Evolutionary conservation across 768 basidiomycete species (phyloP).

Genomic region (Tricholoma saponaceum): DNA sequence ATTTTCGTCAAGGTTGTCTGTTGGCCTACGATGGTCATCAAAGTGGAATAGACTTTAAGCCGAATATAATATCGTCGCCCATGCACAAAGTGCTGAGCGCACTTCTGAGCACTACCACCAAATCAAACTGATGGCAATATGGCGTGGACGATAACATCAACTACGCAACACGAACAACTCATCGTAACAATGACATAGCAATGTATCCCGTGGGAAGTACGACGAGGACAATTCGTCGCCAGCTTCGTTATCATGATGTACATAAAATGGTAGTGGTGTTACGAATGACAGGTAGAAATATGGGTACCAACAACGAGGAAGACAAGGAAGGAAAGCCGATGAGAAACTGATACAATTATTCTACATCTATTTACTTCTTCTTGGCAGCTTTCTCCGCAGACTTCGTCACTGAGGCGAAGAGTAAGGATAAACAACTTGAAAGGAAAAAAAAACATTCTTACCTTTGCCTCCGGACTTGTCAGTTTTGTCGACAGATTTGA

Average conservation of each 20-base stretch:
- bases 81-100: too few relatives aligned
- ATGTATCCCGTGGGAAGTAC: neutral
- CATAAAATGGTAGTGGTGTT: constrained; percentile 30
- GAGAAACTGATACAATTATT: constrained; percentile 60
- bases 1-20: too few relatives aligned
- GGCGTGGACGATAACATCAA: too few relatives aligned
- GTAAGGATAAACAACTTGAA: constrained; percentile 1
- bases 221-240: constrained; percentile 10
- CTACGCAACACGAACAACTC: too few relatives aligned
- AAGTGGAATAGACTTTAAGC: too few relatives aligned
- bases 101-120: too few relatives aligned
- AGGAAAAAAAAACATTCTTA: constrained; percentile 27
- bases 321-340: constrained; percentile 42
- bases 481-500: constrained; percentile 96
- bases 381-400: constrained; percentile 94
- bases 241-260: constrained; percentile 45
- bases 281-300: constrained; percentile 28
- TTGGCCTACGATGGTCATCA: too few relatives aligned
- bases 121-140: too few relatives aligned
- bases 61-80: too few relatives aligned
- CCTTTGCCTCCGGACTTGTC: constrained; percentile 88
- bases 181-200: too few relatives aligned
- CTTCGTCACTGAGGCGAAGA: constrained; percentile 65
- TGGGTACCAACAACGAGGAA: constrained; percentile 35
- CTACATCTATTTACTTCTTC: constrained; percentile 92